Base-by-base conservation (phyloP, 2,329 filamentous ascomycete genomes). In the Torrubiellomyces zombiae region DNA sequence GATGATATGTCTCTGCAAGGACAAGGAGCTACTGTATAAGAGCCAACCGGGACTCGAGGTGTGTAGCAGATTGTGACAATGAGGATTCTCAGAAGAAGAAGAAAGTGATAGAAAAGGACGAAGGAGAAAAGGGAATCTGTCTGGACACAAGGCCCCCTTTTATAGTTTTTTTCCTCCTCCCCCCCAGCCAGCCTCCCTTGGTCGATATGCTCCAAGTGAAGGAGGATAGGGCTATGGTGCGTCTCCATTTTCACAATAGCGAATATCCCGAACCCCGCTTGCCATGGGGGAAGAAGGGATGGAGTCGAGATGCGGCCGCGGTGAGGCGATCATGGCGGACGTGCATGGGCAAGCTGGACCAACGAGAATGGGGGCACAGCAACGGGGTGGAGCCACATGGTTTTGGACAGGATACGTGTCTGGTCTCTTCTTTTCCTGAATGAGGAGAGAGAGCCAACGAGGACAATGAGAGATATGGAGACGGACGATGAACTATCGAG, bases 121-220 rank as follows among this genome's bases (percentile, higher is more conserved):
- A 64, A 60, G 52, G 55, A 65, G 47, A 48, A 54, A 45, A 45
- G 29, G 34, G 33, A 38, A 39, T 41, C 41, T 50, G 46, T 42
- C 48, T 38, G 56, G 60, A 51, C 51, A 63, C 51, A 48, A 51
- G 44, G 42, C 43, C 46, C 50, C 64, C 54, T 70, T 74, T 75
- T 75, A 75, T 75, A 74, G 55, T 59, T 65, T 58, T 66, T n/a
- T n/a, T n/a, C n/a, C n/a, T n/a, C n/a, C n/a, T n/a, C n/a, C n/a
- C n/a, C n/a, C 45, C 43, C 32, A 32, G 14, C 9, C 34, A 37
- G 37, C 40, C 44, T 38, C 44, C 43, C 44, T 38, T 32, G 39
- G 45, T 38, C 48, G 41, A 42, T 38, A 39, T 45, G 35, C 39
- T 43, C 35, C 39, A 45, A 40, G 36, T 38, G 39, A 40, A 37